Evolutionary conservation across 176 grass and related monocot species (phyloP).

Genomic region (Saccharum spontaneum): DNA sequence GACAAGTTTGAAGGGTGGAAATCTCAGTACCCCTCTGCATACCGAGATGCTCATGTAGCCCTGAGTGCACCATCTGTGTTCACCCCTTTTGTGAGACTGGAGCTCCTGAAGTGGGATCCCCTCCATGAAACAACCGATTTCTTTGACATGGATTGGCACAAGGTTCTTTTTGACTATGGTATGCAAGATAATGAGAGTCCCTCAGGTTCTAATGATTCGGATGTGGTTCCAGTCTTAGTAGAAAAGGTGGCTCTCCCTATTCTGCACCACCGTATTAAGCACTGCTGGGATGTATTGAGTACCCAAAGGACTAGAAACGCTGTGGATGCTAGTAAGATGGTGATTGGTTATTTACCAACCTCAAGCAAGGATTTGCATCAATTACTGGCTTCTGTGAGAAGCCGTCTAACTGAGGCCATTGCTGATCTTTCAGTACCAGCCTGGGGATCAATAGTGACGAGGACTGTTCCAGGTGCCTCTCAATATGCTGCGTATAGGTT

Average conservation of each 20-base stretch:
- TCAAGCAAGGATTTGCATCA: constrained; percentile 67
- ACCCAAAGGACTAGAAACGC: constrained; percentile 64
- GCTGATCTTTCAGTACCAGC: constrained; percentile 60
- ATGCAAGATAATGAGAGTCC: constrained; percentile 21
- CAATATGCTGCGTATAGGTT: constrained; percentile 78
- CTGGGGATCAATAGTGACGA: constrained; percentile 79
- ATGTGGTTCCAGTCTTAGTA: constrained; percentile 66
- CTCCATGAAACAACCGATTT: constrained; percentile 64
- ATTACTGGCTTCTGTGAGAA: constrained; percentile 56
- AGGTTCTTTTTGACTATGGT: constrained; percentile 70
- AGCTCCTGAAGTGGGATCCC: constrained; percentile 96
- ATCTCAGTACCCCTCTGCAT: constrained; percentile 57
- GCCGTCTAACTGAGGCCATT: constrained; percentile 66
- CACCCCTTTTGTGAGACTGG: constrained; percentile 79
- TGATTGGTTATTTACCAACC: constrained; percentile 62
- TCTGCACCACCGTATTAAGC: constrained; percentile 79
- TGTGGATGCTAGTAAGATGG: constrained; percentile 64
- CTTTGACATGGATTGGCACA: constrained; percentile 81
- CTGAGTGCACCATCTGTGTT: constrained; percentile 69
- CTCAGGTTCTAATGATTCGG: constrained; percentile 45
- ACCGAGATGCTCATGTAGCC: constrained; percentile 84
- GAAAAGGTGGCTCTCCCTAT: constrained; percentile 97
- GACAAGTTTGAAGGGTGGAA: constrained; percentile 96
- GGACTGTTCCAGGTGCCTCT: constrained; percentile 70
- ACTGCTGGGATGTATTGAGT: constrained; percentile 92